Percentiles rank a stretch among this genome's conserved stretches.
Conservation (phyloP, 106 monocot species). For the Platanthera zijinensis region DNA sequence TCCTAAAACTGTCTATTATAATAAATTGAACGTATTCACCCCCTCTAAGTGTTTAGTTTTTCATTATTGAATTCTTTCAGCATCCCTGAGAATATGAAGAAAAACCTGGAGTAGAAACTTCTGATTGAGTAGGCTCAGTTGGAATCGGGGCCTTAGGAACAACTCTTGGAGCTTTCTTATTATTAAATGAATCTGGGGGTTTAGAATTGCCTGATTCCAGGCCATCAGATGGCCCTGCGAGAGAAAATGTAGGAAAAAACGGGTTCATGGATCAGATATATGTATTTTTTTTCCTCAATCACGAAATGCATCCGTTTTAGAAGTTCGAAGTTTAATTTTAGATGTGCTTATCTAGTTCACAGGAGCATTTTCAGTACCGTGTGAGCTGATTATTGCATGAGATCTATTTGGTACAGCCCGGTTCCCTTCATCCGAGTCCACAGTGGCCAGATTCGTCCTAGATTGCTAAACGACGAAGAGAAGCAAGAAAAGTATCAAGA, state of each 20-base stretch:
- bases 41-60: too few relatives aligned
- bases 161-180: slow-evolving; percentile 1
- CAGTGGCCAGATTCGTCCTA: slow-evolving; percentile 3
- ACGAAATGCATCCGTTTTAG: neutral
- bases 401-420: slow-evolving; percentile 36
- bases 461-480: slow-evolving; percentile 15
- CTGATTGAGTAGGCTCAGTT: neutral
- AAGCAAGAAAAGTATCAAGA: neutral
- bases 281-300: neutral
- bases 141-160: neutral
- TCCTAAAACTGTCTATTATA: too few relatives aligned
- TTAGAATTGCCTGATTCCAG: neutral
- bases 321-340: neutral
- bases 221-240: neutral
- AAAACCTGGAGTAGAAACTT: neutral
- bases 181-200: slow-evolving; percentile 1
- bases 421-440: slow-evolving; percentile 12
- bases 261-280: neutral
- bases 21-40: too few relatives aligned
- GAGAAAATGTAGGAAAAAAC: neutral
- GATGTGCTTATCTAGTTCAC: neutral
- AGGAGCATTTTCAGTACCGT: slow-evolving; percentile 13
- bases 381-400: slow-evolving; percentile 15
- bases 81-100: neutral
- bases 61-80: too few relatives aligned